Percentiles rank a stretch among this genome's conserved stretches.
Conservation (phyloP, 257 asterid genomes). For the Knoxia roxburghii region DNA sequence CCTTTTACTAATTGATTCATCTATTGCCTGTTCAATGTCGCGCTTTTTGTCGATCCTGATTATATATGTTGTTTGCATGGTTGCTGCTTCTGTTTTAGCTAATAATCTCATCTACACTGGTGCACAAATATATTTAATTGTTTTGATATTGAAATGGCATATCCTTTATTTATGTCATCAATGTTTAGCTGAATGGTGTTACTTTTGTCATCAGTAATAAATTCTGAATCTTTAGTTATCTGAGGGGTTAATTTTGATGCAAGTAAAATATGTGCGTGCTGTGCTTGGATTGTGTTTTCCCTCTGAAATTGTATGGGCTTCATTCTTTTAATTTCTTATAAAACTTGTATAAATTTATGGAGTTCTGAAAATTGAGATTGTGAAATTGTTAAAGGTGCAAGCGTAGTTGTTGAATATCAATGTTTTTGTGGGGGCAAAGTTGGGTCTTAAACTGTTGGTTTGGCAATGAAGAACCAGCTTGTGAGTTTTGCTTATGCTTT, state of each 20-base stretch:
- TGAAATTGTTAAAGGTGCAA: background rate
- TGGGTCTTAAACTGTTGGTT: background rate
- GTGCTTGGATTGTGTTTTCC: background rate
- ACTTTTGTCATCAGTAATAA: background rate
- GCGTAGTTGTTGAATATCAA: background rate
- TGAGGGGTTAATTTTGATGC: background rate
- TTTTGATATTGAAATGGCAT: background rate
- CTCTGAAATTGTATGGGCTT: background rate
- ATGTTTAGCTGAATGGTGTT: background rate
- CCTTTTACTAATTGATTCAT: slow-evolving; percentile 7
- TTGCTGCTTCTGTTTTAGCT: background rate
- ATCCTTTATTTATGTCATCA: background rate
- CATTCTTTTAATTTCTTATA: background rate
- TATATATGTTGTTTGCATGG: background rate
- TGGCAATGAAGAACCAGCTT: background rate
- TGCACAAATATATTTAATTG: background rate
- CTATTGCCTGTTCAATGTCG: slow-evolving; percentile 9
- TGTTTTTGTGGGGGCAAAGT: background rate
- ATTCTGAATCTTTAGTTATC: background rate
- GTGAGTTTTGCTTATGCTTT: no score
- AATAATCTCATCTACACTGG: background rate
- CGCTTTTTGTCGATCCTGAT: background rate
- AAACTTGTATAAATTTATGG: background rate
- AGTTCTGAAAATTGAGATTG: background rate
- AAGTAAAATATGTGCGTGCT: background rate